These are phyloP conservation scores for Chlamydomonas sp. DNA, from an alignment of 139 green algal genomes.

Conservation along the genomic window DNA sequence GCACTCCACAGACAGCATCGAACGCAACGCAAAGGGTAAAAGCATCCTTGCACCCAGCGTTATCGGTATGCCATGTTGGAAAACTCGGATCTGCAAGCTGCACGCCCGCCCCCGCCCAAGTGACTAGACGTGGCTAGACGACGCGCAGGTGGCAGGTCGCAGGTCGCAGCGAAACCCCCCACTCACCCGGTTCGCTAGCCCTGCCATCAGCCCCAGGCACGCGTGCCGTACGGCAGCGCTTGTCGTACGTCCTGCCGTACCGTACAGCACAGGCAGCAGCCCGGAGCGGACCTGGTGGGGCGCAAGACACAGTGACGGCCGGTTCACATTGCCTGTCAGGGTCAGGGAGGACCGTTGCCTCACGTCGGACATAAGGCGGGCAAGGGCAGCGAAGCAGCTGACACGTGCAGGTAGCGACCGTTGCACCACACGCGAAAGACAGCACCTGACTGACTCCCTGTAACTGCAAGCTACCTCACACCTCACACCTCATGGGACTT, in stretches of 20 bases:
- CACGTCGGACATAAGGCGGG: background rate
- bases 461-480: background rate
- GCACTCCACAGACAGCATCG: no score
- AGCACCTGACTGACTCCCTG: background rate
- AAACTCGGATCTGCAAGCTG: no score
- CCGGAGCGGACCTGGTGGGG: background rate
- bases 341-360: background rate
- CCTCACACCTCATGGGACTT: background rate
- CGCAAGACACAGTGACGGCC: no score
- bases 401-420: no score
- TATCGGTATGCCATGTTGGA: no score
- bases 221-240: conserved; percentile 68
- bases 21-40: no score
- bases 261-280: background rate
- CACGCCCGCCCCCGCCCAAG: background rate
- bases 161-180: background rate
- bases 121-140: background rate
- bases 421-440: background rate
- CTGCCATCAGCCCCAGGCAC: conserved; percentile 61
- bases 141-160: background rate
- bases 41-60: no score
- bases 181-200: conserved; percentile 36
- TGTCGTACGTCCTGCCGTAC: conserved; percentile 50
- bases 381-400: no score
- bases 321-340: background rate